phyloP scores from a whole-genome alignment of 1,139 yeast genomes.

The Diutina rugosa region DNA sequence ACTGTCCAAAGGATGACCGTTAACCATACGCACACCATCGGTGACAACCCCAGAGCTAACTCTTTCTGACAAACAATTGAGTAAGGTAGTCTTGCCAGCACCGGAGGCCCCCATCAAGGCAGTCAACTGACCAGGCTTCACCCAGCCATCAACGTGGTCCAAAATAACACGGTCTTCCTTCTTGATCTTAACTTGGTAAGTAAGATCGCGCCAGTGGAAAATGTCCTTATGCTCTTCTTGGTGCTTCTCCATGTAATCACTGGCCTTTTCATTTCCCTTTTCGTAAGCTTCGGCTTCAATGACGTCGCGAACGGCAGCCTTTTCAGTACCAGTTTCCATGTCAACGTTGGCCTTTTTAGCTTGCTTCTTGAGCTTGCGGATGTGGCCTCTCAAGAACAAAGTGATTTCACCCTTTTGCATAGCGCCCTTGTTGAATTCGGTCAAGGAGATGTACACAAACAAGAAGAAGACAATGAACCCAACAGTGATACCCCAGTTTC shows the following conservation, averaged over 20 bases:
- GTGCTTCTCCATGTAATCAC: constrained; percentile 6
- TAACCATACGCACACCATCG: constrained; percentile 58
- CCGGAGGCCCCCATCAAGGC: constrained; percentile 71
- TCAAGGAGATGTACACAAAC: constrained; percentile 38
- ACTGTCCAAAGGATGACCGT: constrained; percentile 53
- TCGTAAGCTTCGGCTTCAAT: not conserved
- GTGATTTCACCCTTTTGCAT: constrained; percentile 77
- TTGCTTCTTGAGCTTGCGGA: constrained; percentile 7
- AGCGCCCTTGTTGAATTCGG: constrained; percentile 60
- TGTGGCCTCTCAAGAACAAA: constrained; percentile 36
- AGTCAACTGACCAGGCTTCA: constrained; percentile 14
- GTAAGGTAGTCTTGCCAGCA: constrained; percentile 73
- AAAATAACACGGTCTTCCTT: constrained; percentile 10
- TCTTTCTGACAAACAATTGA: constrained; percentile 68
- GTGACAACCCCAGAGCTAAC: constrained; percentile 69
- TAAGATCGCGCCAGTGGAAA: constrained; percentile 29
- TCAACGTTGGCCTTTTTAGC: not conserved
- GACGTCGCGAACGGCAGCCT: not conserved
- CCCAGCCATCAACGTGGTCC: constrained; percentile 12
- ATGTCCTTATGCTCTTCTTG: constrained; percentile 6
- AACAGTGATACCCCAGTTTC: constrained; percentile 63
- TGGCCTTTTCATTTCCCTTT: constrained; percentile 9
- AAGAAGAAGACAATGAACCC: constrained; percentile 47
- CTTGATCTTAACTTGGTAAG: constrained; percentile 13
- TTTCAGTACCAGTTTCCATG: not conserved